Conservation (phyloP, 2,329 filamentous ascomycete species). For the Calonectria pseudoreteaudii region DNA sequence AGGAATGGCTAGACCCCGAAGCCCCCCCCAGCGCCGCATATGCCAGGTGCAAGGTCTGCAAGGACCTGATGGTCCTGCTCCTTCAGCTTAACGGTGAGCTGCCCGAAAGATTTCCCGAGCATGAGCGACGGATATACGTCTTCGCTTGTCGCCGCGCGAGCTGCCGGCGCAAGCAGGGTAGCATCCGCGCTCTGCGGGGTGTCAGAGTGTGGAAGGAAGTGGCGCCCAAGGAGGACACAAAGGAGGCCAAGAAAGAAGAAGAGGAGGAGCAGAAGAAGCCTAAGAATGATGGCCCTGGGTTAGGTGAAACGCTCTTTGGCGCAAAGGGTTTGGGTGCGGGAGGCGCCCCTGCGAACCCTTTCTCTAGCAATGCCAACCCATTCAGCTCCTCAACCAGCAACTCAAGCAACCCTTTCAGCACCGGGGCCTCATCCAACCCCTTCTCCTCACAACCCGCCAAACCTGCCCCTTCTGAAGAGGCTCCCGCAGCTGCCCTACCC, state of each 20-base stretch:
- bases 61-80: constrained; percentile 83
- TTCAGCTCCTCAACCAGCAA: constrained; percentile 52
- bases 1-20: constrained; percentile 87
- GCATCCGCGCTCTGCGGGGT: constrained; percentile 80
- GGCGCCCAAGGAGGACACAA: constrained; percentile 38
- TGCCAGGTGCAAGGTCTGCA: constrained; percentile 89
- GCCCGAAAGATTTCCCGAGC: constrained; percentile 84
- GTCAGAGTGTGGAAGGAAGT: constrained; percentile 66
- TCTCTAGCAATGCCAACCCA: constrained; percentile 65
- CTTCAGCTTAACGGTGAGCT: constrained; percentile 93
- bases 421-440: constrained; percentile 41
- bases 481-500: constrained; percentile 54
- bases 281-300: constrained; percentile 52
- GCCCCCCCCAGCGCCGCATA: constrained; percentile 80
- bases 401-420: constrained; percentile 47
- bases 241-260: constrained; percentile 45
- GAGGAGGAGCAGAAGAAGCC: constrained; percentile 49
- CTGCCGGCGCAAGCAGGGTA: constrained; percentile 86
- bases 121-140: constrained; percentile 89
- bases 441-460: constrained; percentile 50
- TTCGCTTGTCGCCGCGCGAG: constrained; percentile 82
- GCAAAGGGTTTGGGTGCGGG: constrained; percentile 60
- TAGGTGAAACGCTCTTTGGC: constrained; percentile 80
- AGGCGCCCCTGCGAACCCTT: constrained; percentile 66
- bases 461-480: constrained; percentile 45